These are phyloP conservation scores for Boletus reticulatus DNA, from an alignment of 768 basidiomycete genomes.

Conservation along the genomic window DNA sequence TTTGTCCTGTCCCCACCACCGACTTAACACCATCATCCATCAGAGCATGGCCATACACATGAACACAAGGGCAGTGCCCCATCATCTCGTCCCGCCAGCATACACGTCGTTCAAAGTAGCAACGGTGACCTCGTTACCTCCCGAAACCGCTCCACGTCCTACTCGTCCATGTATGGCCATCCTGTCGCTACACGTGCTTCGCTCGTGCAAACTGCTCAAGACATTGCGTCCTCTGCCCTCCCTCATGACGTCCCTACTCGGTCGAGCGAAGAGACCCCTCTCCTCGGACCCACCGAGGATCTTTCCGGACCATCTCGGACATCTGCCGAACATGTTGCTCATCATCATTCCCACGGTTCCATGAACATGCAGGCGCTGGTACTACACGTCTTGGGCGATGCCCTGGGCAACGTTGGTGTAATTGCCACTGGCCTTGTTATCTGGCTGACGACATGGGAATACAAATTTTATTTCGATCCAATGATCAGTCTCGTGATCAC, in stretches of 20 bases:
- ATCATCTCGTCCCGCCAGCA: slow-evolving; percentile 41
- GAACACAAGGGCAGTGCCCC: slow-evolving; percentile 38
- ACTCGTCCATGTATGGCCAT: slow-evolving; percentile 69
- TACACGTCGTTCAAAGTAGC: slow-evolving; percentile 17
- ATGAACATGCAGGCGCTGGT: slow-evolving; percentile 99
- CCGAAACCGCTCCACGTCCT: slow-evolving; percentile 42
- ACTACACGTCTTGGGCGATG: slow-evolving; percentile 94
- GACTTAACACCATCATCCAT: slow-evolving; percentile 8
- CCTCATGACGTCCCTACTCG: slow-evolving; percentile 5
- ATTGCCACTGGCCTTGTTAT: slow-evolving; percentile 94
- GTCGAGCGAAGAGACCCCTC: slow-evolving; percentile 44
- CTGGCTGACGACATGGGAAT: slow-evolving; percentile 82
- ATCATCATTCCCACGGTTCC: slow-evolving; percentile 54
- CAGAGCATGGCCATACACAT: slow-evolving; percentile 68
- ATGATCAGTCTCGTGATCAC: slow-evolving; percentile 93
- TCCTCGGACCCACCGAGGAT: slow-evolving; percentile 29
- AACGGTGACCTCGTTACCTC: slow-evolving; percentile 23
- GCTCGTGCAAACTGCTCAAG: slow-evolving; percentile 80
- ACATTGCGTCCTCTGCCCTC: slow-evolving; percentile 50
- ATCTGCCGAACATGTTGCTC: slow-evolving; percentile 13
- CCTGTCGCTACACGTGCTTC: slow-evolving; percentile 70
- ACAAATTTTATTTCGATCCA: slow-evolving; percentile 92
- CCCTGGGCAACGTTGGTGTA: slow-evolving; percentile 96
- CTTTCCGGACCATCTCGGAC: slow-evolving; percentile 8
- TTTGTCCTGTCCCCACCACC: slow-evolving; percentile 3